Evolutionary conservation across 768 basidiomycete species (phyloP).

Genomic region (Panus rudis): DNA sequence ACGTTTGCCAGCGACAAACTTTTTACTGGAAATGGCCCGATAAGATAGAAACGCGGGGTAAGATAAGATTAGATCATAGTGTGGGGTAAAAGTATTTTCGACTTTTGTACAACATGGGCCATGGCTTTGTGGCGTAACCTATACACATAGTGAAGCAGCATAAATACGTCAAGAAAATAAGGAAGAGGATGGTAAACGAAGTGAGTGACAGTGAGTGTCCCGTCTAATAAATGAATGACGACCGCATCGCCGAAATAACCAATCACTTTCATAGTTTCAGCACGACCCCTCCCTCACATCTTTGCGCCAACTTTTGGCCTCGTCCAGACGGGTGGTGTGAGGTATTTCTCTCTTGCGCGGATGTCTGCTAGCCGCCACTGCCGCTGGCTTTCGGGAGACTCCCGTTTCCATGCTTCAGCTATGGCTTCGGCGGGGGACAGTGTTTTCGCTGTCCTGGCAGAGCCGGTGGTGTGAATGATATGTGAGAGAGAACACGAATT

Average conservation of each 20-base stretch:
- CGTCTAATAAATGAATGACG: slow-evolving; percentile 7
- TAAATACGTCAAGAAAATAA: slow-evolving; percentile 1
- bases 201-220: neutral
- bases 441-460: slow-evolving; percentile 12
- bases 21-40: slow-evolving; percentile 9
- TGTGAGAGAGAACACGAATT: slow-evolving; percentile 19
- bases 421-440: slow-evolving; percentile 56
- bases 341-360: slow-evolving; percentile 40
- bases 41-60: slow-evolving; percentile 9
- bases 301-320: slow-evolving; percentile 36
- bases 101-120: no score
- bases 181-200: slow-evolving; percentile 2
- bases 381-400: slow-evolving; percentile 52
- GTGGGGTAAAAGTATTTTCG: no score
- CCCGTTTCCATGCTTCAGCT: slow-evolving; percentile 60
- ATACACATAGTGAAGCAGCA: no score
- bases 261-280: slow-evolving; percentile 13
- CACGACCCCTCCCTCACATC: slow-evolving; percentile 31
- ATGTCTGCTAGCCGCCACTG: slow-evolving; percentile 53
- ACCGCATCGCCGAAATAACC: slow-evolving; percentile 7
- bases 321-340: slow-evolving; percentile 26
- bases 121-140: no score
- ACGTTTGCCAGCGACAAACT: slow-evolving; percentile 10
- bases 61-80: slow-evolving; percentile 23
- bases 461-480: slow-evolving; percentile 15